Base-by-base conservation (phyloP, 805 yeast genomes). In the Starmerella khaoyaiensis region DNA sequence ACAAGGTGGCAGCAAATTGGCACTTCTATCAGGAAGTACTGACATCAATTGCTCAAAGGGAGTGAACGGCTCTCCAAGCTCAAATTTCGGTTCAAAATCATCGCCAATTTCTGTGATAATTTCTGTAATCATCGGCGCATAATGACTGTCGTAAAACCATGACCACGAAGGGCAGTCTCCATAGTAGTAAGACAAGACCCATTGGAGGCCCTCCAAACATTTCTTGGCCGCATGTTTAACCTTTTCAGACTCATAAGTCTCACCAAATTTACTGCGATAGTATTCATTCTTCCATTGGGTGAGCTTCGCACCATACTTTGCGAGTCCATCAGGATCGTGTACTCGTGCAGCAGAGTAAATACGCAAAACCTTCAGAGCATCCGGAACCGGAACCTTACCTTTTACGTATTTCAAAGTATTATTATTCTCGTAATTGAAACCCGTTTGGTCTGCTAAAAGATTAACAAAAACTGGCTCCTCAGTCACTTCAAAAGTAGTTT, bases 21-120 rank as follows among this genome's bases (percentile, higher is more conserved):
- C 73, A 4, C 96, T 84, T 64, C 96, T 74, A 17, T 87, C 94
- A 1, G 98, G 98, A 47, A 90, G 65, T 17, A 90, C 98, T 15
- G 94, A 87, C 98, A 87, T 90, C 51, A 90, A 69, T 62, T 90
- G 98, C 57, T 90, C 87, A 58, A 82, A 87, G 9, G 98, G 98
- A 42, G 65, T 72, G 63, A 90, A 83, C 0, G 98, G 98, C 4
- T 56, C 56, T 5, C 93, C 86, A 46, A 65, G 57, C 12, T 76
- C 74, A 50, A 86, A 84, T 23, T 64, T 56, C 40, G 80, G 67
- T 42, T 68, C 61, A 37, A 71, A 70, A 33, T 75, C 69, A 17
- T 44, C 54, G 10, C 45, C 45, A 37, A 87, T 65, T 33, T 95
- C 97, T 40, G 67, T 63, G 23, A 69, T 59, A 44, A 87, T 67